Base-by-base conservation (phyloP, 306 rosid genomes). In the Hippophae rhamnoides region DNA sequence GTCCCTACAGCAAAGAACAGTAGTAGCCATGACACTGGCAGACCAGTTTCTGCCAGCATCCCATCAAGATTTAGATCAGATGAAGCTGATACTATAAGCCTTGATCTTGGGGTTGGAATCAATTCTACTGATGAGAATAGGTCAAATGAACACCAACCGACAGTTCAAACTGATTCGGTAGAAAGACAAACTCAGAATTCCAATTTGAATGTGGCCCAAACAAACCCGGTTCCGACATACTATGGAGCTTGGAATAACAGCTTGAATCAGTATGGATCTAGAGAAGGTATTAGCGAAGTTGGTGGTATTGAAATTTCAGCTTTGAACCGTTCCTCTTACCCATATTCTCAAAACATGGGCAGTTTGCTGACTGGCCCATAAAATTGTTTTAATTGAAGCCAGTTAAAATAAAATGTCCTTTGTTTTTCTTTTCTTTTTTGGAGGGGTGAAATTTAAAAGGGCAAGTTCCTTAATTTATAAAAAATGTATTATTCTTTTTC, bases 21-120 rank as follows among this genome's bases (percentile, higher is more conserved):
- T 31, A 31, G 38, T 45, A 88, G 93, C 83, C 96, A 92, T 72
- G 96, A 92, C 62, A 77, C 78, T 57, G 73, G 75, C 6, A 93
- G 89, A 58, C 71, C 81, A 8, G 47, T 73, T 45, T 65, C 63
- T 56, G 57, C 56, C 6, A 69, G 25, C 26, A 72, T 72, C 63
- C 83, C 75, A 38, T 64, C 79, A 8, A 80, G 88, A 66, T 70
- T 77, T 54, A 82, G 86, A 78, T 63, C 77, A 7, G 99, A 83
- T 68, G 95, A 88, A 71, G 77, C 68, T 47, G 90, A 84, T 66
- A 70, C 83, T 25, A 69, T 92, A 69, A 92, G 99, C 78, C 99
- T 92, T 72, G 86, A 92, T 81, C 99, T 92, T 42, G 99, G 95
- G n/a, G 89, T 92, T 57, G 96, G 99, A 43, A 85, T 82, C 41